phyloP scores from a whole-genome alignment of 495 filamentous ascomycete genomes.

The Penicillium arizonense region DNA sequence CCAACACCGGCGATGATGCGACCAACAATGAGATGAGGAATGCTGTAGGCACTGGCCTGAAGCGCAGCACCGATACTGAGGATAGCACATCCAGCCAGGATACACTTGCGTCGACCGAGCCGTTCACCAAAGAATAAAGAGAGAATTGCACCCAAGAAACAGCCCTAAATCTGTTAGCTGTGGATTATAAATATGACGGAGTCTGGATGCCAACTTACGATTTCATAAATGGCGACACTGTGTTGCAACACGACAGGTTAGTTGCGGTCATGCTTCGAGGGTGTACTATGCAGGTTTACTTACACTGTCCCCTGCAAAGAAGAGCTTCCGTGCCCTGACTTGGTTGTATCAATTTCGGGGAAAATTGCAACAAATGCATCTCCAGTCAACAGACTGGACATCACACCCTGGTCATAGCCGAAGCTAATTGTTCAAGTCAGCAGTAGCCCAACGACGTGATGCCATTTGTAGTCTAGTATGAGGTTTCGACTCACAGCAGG shows the following conservation, averaged over 20 bases:
- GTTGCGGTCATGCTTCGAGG: background rate
- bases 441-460: background rate
- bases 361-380: constrained; percentile 31
- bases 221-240: constrained; percentile 39
- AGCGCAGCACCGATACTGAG: constrained; percentile 56
- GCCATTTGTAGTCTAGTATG: background rate
- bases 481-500: constrained; percentile 25
- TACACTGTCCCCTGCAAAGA: constrained; percentile 37
- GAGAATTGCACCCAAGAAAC: constrained; percentile 55
- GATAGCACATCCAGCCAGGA: constrained; percentile 50
- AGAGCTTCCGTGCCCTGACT: constrained; percentile 29
- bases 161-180: constrained; percentile 38
- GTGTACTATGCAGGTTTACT: background rate
- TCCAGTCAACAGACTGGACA: constrained; percentile 36
- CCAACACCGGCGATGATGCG: constrained; percentile 48
- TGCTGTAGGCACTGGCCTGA: constrained; percentile 50
- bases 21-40: constrained; percentile 52
- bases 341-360: constrained; percentile 34
- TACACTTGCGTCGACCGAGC: constrained; percentile 53
- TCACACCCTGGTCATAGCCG: constrained; percentile 47
- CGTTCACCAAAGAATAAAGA: constrained; percentile 50
- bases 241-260: background rate
- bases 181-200: constrained; percentile 3
- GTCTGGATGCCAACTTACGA: constrained; percentile 16
- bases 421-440: constrained; percentile 19